Conservation (phyloP, 2,329 filamentous ascomycete species). For the Botrytis squamosa region DNA sequence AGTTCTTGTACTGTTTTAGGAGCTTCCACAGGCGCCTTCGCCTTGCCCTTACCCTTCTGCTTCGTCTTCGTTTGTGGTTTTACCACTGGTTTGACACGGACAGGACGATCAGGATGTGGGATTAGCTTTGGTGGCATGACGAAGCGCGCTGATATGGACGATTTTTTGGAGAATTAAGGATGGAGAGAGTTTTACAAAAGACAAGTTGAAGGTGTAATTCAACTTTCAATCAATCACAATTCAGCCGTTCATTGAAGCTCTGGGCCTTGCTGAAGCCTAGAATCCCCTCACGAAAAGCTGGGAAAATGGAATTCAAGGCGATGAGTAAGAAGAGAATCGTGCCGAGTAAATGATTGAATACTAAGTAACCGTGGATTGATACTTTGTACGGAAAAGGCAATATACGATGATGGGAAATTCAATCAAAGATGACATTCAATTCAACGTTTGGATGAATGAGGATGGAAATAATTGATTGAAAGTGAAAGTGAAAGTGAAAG, state of each 20-base stretch:
- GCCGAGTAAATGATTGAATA: neutral
- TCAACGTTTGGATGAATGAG: neutral
- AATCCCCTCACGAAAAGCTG: neutral
- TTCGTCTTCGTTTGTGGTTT: neutral
- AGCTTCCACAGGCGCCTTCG: neutral
- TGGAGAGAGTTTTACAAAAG: neutral
- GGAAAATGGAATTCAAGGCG: neutral
- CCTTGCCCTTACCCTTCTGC: neutral
- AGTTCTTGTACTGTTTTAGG: neutral
- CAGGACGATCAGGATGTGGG: neutral
- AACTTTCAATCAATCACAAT: neutral
- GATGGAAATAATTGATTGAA: neutral
- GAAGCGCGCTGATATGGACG: neutral
- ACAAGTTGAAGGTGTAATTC: neutral
- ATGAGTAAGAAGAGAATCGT: neutral
- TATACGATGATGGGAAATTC: neutral
- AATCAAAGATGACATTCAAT: neutral
- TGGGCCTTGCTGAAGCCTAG: neutral
- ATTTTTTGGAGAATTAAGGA: neutral
- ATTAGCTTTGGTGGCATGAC: neutral
- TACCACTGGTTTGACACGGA: neutral
- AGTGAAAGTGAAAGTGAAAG: conserved; percentile 10
- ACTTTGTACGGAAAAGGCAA: neutral
- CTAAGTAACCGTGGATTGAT: neutral
- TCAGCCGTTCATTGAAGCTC: neutral